Conservation (phyloP, 352 stramenopile species). For the Phytophthora podocarpi region DNA sequence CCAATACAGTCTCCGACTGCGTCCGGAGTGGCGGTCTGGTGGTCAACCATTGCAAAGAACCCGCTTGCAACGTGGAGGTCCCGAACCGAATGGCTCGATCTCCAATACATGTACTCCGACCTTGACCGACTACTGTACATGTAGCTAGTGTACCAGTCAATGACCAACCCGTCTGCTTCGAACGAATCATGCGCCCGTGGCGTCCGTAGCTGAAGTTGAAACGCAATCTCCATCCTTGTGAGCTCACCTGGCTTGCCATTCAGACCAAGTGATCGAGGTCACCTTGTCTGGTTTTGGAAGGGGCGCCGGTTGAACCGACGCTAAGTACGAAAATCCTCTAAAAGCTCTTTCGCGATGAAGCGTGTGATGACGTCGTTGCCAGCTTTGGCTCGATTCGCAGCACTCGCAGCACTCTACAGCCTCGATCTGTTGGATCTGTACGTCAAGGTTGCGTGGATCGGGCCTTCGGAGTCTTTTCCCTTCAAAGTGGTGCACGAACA, state of each 20-base stretch:
- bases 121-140: too few relatives aligned
- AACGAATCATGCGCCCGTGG: too few relatives aligned
- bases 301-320: slow-evolving; percentile 4
- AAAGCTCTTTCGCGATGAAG: slow-evolving; percentile 6
- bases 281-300: slow-evolving; percentile 15
- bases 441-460: slow-evolving; percentile 44
- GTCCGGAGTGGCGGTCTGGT: background rate
- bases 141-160: too few relatives aligned
- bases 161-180: too few relatives aligned
- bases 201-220: too few relatives aligned
- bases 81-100: background rate
- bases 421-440: slow-evolving; percentile 45
- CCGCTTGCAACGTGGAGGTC: background rate
- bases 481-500: slow-evolving; percentile 32
- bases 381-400: slow-evolving; percentile 16
- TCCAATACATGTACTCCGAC: too few relatives aligned
- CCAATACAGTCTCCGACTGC: background rate
- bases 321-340: too few relatives aligned
- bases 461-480: slow-evolving; percentile 41
- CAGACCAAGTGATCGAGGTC: too few relatives aligned
- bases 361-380: background rate
- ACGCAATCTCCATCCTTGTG: too few relatives aligned
- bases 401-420: slow-evolving; percentile 31
- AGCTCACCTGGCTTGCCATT: too few relatives aligned
- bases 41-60: slow-evolving; percentile 12